Conservation (phyloP, 371 early-diverging fungal genomes). For the Rhizopus microsporus region DNA sequence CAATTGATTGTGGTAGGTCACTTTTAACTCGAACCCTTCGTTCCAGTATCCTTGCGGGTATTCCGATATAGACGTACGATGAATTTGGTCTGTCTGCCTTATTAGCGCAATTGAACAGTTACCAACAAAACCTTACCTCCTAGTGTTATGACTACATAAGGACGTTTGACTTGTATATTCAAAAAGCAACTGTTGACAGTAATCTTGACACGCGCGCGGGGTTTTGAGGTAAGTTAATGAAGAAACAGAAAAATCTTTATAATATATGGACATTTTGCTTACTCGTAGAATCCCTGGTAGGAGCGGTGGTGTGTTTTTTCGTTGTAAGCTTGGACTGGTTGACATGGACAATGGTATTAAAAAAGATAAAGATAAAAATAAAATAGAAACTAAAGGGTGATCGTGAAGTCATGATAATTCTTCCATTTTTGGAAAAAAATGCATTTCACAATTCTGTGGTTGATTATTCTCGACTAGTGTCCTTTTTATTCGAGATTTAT, state of each 20-base stretch:
- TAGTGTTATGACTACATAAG: conserved; percentile 37
- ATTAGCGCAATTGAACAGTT: not conserved
- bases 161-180: conserved; percentile 32
- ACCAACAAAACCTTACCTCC: conserved; percentile 27
- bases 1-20: conserved; percentile 73
- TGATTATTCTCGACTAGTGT: too few relatives aligned
- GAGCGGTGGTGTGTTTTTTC: conserved; percentile 10
- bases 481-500: too few relatives aligned
- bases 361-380: not conserved
- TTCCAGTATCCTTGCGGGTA: conserved; percentile 64
- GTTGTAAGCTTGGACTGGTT: not conserved
- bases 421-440: not conserved
- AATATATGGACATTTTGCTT: not conserved
- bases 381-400: conserved; percentile 1
- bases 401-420: conserved; percentile 6
- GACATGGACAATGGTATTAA: not conserved
- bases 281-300: conserved; percentile 17
- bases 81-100: conserved; percentile 54
- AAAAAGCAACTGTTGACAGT: conserved; percentile 34
- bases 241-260: not conserved
- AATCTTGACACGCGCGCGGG: conserved; percentile 14
- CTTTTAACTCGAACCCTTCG: conserved; percentile 71
- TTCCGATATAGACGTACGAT: conserved; percentile 64
- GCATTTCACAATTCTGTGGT: not conserved
- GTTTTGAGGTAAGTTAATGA: not conserved